Conservation (phyloP, 2,329 filamentous ascomycete species). For the Aspergillus fijiensis region DNA sequence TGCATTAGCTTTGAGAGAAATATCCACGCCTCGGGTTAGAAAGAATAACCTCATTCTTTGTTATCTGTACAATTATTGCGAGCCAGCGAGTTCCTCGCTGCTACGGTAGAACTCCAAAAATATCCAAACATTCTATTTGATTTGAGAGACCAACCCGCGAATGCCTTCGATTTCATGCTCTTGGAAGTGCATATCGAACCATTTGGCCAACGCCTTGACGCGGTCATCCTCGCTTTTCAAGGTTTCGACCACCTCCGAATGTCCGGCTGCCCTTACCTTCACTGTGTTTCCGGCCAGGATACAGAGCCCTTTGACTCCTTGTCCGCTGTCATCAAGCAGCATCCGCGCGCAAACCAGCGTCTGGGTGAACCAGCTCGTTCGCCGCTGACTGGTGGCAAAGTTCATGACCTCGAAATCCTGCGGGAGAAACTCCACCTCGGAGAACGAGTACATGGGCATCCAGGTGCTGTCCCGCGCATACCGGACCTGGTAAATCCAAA, state of each 20-base stretch:
- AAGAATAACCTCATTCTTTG: constrained; percentile 8
- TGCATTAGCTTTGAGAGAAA: constrained; percentile 20
- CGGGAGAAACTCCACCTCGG: constrained; percentile 62
- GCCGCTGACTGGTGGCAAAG: constrained; percentile 53
- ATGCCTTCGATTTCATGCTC: constrained; percentile 54
- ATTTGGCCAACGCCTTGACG: constrained; percentile 51
- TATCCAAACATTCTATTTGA: constrained; percentile 30
- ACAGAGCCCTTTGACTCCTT: constrained; percentile 52
- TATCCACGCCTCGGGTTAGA: constrained; percentile 20
- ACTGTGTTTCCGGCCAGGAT: constrained; percentile 53
- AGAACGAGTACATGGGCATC: constrained; percentile 64
- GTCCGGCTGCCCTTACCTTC: constrained; percentile 55
- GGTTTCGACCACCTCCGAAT: constrained; percentile 49
- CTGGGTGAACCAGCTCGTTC: constrained; percentile 55
- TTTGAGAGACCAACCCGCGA: constrained; percentile 50
- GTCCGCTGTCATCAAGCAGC: constrained; percentile 50
- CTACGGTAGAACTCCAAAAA: constrained; percentile 9
- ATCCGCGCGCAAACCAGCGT: constrained; percentile 56
- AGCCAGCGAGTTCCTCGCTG: background rate
- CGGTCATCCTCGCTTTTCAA: constrained; percentile 56
- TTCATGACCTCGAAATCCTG: constrained; percentile 64
- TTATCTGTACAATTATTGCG: constrained; percentile 23
- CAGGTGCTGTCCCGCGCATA: constrained; percentile 53
- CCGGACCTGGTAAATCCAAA: constrained; percentile 66
- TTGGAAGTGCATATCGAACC: constrained; percentile 55